Percentiles rank a stretch among this genome's conserved stretches.
Evolutionary conservation across 305 asterid genomes (phyloP).

Genomic region (Fraxinus nigra): DNA sequence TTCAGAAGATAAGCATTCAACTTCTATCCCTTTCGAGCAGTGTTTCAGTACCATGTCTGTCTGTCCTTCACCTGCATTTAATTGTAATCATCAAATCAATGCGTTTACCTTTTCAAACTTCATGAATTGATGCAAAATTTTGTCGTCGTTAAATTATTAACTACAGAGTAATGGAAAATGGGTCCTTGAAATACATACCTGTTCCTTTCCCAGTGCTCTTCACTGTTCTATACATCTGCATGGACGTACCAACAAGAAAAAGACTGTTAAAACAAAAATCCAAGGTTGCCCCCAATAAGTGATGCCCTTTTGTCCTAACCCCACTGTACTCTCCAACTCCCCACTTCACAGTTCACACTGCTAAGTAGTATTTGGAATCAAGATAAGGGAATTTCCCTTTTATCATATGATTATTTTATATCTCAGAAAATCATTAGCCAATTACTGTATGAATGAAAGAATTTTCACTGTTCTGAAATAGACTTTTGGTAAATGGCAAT

Average conservation of each 20-base stretch:
- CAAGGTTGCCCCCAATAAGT: neutral
- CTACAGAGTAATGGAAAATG: constrained; percentile 29
- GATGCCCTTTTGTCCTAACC: constrained; percentile 58
- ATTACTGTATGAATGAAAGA: neutral
- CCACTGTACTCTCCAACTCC: constrained; percentile 15
- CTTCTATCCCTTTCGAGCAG: constrained; percentile 29
- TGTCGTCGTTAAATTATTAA: neutral
- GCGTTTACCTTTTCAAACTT: constrained; percentile 17
- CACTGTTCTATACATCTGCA: constrained; percentile 98
- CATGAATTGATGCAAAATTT: constrained; percentile 2
- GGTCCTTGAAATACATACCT: constrained; percentile 43
- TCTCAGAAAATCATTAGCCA: neutral
- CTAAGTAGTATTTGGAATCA: neutral
- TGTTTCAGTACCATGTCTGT: constrained; percentile 32
- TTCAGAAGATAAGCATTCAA: constrained; percentile 24
- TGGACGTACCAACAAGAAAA: constrained; percentile 30
- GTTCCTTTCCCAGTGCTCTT: constrained; percentile 80
- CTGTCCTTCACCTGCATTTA: constrained; percentile 35
- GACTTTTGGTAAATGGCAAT: neutral
- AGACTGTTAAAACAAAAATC: neutral
- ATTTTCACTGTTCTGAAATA: neutral
- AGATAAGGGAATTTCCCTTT: neutral
- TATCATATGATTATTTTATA: neutral
- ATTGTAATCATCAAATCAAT: constrained; percentile 2
- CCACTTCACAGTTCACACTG: neutral